phyloP scores from a whole-genome alignment of 805 yeast species.

The Metschnikowia anglica region DNA sequence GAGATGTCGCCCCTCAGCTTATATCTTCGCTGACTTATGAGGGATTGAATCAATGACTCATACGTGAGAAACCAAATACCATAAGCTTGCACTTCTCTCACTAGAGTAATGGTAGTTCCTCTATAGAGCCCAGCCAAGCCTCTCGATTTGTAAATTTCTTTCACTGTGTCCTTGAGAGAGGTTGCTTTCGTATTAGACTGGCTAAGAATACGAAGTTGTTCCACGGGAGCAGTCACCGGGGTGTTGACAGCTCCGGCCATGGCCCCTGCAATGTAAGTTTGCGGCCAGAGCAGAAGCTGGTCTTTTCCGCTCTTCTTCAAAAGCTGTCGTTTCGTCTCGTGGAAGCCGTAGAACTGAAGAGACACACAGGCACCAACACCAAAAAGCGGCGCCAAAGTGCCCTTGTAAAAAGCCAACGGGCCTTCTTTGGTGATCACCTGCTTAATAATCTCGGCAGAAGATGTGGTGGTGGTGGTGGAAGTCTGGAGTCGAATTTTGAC shows the following conservation, averaged over 20 bases:
- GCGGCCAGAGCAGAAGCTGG: constrained; percentile 50
- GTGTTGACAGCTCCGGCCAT: constrained; percentile 65
- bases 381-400: constrained; percentile 44
- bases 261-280: constrained; percentile 63
- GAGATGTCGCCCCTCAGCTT: constrained; percentile 48
- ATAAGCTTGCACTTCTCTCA: constrained; percentile 68
- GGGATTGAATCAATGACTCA: constrained; percentile 50
- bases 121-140: constrained; percentile 57
- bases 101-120: constrained; percentile 52
- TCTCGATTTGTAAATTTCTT: constrained; percentile 37
- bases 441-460: constrained; percentile 33
- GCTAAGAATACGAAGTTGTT: constrained; percentile 60
- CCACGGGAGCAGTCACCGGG: constrained; percentile 63
- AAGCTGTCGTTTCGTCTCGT: constrained; percentile 63
- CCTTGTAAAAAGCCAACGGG: constrained; percentile 43
- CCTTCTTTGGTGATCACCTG: constrained; percentile 44
- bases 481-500: constrained; percentile 46
- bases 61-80: constrained; percentile 73
- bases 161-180: constrained; percentile 37
- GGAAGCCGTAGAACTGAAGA: constrained; percentile 68
- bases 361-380: constrained; percentile 61
- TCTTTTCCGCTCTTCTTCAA: constrained; percentile 27
- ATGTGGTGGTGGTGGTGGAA: constrained; percentile 28
- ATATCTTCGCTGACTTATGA: constrained; percentile 33
- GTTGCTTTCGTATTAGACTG: constrained; percentile 46